Evolutionary conservation across 2,329 filamentous ascomycete genomes (phyloP).

Genomic region (Microsporum ferrugineum): DNA sequence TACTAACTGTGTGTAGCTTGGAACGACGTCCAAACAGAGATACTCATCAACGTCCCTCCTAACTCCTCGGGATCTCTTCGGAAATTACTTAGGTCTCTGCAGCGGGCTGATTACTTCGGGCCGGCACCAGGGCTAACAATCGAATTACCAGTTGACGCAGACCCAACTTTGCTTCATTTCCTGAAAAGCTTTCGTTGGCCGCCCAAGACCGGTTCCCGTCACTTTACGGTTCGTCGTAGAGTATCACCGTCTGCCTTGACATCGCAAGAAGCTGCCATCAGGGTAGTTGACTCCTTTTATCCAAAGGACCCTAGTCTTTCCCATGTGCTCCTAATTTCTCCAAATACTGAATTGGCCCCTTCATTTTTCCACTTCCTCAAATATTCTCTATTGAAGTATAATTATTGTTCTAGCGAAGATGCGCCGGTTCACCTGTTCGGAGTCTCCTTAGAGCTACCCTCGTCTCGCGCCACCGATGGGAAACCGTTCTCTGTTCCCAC

Average conservation of each 20-base stretch:
- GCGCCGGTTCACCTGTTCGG: constrained; percentile 53
- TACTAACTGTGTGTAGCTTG: constrained; percentile 45
- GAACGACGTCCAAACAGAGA: constrained; percentile 67
- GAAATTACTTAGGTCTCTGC: constrained; percentile 64
- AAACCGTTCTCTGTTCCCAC: constrained; percentile 42
- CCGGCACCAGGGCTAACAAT: constrained; percentile 65
- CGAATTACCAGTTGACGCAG: constrained; percentile 63
- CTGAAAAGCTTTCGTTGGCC: constrained; percentile 60
- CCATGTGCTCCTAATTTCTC: constrained; percentile 75
- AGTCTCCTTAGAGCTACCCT: constrained; percentile 66
- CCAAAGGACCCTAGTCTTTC: constrained; percentile 52
- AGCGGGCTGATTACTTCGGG: constrained; percentile 62
- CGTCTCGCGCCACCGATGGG: constrained; percentile 41
- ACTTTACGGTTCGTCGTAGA: constrained; percentile 61
- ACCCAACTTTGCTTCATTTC: constrained; percentile 52
- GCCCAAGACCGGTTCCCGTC: constrained; percentile 35
- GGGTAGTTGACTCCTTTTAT: constrained; percentile 81
- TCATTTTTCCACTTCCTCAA: constrained; percentile 80
- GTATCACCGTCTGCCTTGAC: constrained; percentile 50
- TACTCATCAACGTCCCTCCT: constrained; percentile 65
- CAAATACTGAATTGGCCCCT: constrained; percentile 66
- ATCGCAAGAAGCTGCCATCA: constrained; percentile 59
- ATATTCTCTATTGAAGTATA: constrained; percentile 65
- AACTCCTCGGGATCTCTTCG: constrained; percentile 63
- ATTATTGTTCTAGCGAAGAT: constrained; percentile 49